Evolutionary conservation across 108 stramenopile species (phyloP).

Genomic region (Cyclotella kingstonii): DNA sequence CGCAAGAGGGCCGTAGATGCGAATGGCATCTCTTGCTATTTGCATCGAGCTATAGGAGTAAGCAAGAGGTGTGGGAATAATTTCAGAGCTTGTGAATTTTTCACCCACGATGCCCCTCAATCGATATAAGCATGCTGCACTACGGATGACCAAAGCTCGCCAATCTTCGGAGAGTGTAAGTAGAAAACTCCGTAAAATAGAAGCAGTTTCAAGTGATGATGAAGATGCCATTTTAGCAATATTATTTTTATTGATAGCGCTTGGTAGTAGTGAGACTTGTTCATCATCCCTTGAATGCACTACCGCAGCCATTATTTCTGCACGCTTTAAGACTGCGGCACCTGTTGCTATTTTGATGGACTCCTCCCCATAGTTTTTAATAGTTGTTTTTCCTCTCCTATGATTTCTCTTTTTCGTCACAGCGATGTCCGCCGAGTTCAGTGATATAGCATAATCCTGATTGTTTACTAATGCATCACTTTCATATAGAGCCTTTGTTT

Average conservation of each 20-base stretch:
- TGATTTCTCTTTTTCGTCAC: not conserved
- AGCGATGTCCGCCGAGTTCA: conserved; percentile 5
- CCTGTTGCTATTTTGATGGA: conserved; percentile 43
- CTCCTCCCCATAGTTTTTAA: conserved; percentile 39
- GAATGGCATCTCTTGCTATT: conserved; percentile 58
- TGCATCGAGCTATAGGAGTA: conserved; percentile 26
- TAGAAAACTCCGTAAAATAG: conserved; percentile 54
- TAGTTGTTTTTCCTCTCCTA: conserved; percentile 19
- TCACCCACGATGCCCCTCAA: conserved; percentile 52
- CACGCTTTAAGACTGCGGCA: conserved; percentile 64
- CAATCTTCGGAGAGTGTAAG: conserved; percentile 69
- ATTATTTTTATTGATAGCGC: too few species aligned
- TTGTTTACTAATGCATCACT: not conserved
- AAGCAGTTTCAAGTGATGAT: conserved; percentile 22
- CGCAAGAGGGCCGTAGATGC: conserved; percentile 65
- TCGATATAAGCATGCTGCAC: conserved; percentile 70
- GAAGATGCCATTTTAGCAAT: conserved; percentile 2
- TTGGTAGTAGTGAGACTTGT: not conserved
- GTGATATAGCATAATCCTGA: too few species aligned
- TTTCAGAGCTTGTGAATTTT: too few species aligned
- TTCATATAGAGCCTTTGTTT: not conserved
- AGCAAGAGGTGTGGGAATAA: too few species aligned
- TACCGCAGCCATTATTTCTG: conserved; percentile 59
- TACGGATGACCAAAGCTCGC: conserved; percentile 75
- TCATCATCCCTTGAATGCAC: conserved; percentile 14